Evolutionary conservation across 192 early-diverging fungal species (phyloP), one percentile per base, ranked within the genome.

Genomic region (Glomus cerebriforme): DNA sequence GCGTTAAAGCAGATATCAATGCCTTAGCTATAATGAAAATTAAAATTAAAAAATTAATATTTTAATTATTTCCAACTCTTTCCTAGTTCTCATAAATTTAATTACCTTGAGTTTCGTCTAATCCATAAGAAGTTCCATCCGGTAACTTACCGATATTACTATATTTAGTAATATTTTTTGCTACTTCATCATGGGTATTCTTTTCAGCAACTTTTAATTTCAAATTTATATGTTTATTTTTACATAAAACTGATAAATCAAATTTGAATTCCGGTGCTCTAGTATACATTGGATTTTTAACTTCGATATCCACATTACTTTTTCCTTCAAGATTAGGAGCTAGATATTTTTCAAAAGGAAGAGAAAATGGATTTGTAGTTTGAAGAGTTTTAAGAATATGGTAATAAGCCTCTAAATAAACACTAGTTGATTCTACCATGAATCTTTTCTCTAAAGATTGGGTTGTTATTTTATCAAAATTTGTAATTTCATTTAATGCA

Each of bases 261-360:
- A 79, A 80, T 7, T 2, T 6, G 19, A 67, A 67, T n/a, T 34
- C 65, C 0, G 85, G 83, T 0, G 85, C 65, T 37, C 65, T 29
- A 19, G 65, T 12, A 22, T 67, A 67, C 13, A 32, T 37, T 8
- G 65, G 65, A 2, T 0, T 24, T 8, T 84, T 73, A 29, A 71
- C 72, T 1, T 47, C 3, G 17, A 54, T 19, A 32, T 67, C 35
- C 15, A 37, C 10, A 67, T 2, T 1, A 22, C 2, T 3, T 13
- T 17, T 1, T 15, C 27, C 10, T 31, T 35, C 65, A 32, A 7
- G 0, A 34, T 37, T 29, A 17, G 65, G 65, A 34, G 65, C 81
- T 3, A 86, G 63, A 73, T 86, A 84, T 78, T 81, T 82, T 31
- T 80, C 83, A 27, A 86, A 86, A 0, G 85, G 85, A 22, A 86